Evolutionary conservation across 306 rosid species (phyloP).

Genomic region (Quercus bicolor): DNA sequence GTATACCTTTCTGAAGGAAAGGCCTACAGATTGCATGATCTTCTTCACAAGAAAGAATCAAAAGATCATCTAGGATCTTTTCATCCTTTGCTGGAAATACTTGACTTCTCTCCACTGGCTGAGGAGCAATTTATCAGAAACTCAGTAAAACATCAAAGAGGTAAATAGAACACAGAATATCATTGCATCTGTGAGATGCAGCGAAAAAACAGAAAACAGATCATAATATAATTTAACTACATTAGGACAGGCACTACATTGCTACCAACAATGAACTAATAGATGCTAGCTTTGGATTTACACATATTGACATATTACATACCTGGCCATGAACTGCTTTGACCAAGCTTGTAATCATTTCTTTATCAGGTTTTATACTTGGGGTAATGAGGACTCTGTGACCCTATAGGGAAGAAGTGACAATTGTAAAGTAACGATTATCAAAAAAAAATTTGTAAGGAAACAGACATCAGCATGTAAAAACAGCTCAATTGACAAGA

Average conservation of each 20-base stretch:
- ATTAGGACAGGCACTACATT: background rate
- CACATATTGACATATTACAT: conserved; percentile 7
- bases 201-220: background rate
- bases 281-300: conserved; percentile 17
- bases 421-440: conserved; percentile 1
- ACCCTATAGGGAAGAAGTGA: conserved; percentile 34
- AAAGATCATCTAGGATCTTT: conserved; percentile 27
- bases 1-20: conserved; percentile 39
- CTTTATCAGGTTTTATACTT: conserved; percentile 41
- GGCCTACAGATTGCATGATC: conserved; percentile 35
- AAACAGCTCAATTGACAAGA: background rate
- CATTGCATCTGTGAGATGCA: background rate
- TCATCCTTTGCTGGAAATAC: conserved; percentile 22
- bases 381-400: conserved; percentile 43
- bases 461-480: conserved; percentile 4
- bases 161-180: background rate
- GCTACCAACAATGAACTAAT: conserved; percentile 6
- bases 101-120: conserved; percentile 45
- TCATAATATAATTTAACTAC: background rate
- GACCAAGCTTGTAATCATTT: conserved; percentile 35
- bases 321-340: conserved; percentile 51
- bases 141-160: background rate
- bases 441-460: background rate
- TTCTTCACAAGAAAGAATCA: conserved; percentile 56
- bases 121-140: conserved; percentile 18